Base-by-base conservation (phyloP, 768 basidiomycete genomes). In the Lactifluus subvellereus region DNA sequence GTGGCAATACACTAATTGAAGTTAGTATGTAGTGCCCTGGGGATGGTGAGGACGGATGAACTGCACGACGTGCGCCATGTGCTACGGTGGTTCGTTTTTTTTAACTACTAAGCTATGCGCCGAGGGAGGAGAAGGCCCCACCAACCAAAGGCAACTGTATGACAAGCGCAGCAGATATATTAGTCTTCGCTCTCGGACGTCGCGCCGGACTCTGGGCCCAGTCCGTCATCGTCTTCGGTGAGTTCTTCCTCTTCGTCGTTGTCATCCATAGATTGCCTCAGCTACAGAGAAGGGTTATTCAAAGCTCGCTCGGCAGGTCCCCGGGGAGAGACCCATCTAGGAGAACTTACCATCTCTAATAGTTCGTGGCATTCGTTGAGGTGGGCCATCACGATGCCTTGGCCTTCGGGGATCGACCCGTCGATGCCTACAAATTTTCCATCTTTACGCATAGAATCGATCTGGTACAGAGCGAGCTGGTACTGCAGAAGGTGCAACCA, bases 361-460 rank as follows among this genome's bases (percentile, higher is more conserved):
- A 98, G 77, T 73, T 98, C 96, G 70, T 98, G 96, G 62, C 94
- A 96, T 74, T 98, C 96, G 66, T 89, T 94, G 55, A 98, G 77
- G 73, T 98, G 94, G 4, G 96, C 95, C 81, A 94, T 94, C 57
- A 98, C 82, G 68, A 96, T 93, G 14, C 92, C 96, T 72, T 98
- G 96, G 2, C 96, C 96, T 73, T 98, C 96, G 1, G 96, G 96
- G 67, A 98, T 84, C 32, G 81, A 78, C 1, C 96, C 95, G 69
- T 97, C 95, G 18, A 83, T 79, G 27, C 92, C 91, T 30, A 94
- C 77, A 70, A 98, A 98, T 70, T 91, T 94, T 47, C 96, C 97
- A 64, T 99, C 97, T 73, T 87, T 88, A 50, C 95, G 82, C 78
- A 97, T 78, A 0, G 87, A 88, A 73, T 98, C 96, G 67, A 98